Evolutionary conservation across 2,329 filamentous ascomycete species (phyloP).

Genomic region (Ilyonectria mors-panacis): DNA sequence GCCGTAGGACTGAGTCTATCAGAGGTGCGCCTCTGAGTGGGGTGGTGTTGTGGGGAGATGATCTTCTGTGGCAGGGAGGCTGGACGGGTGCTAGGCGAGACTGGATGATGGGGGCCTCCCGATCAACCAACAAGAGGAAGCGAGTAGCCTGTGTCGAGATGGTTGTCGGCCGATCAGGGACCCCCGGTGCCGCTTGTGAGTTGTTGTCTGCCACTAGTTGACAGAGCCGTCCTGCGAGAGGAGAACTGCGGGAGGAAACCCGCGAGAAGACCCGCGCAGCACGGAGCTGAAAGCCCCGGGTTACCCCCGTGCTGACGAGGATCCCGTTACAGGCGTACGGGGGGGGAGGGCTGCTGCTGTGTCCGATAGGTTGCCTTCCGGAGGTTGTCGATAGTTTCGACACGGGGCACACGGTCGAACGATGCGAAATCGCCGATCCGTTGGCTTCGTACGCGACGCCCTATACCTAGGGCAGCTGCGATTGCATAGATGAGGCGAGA

Average conservation of each 20-base stretch:
- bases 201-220: neutral
- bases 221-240: neutral
- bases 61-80: slow-evolving; percentile 18
- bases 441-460: neutral
- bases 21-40: neutral
- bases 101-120: slow-evolving; percentile 9
- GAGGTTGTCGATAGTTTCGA: neutral
- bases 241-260: neutral
- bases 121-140: slow-evolving; percentile 5
- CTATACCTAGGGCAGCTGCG: neutral
- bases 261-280: slow-evolving; percentile 7
- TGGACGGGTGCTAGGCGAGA: neutral
- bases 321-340: slow-evolving; percentile 8
- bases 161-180: slow-evolving; percentile 9
- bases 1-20: neutral
- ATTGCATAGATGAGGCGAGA: neutral
- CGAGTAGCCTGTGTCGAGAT: slow-evolving; percentile 2
- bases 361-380: neutral
- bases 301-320: neutral
- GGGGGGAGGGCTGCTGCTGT: neutral
- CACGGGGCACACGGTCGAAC: neutral
- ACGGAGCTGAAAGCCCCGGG: slow-evolving; percentile 2
- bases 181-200: slow-evolving; percentile 3
- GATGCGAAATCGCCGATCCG: slow-evolving; percentile 16
- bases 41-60: slow-evolving; percentile 20